Percentiles rank a stretch among this genome's conserved stretches.
Conservation (phyloP, 176 grass and related monocot genomes). For the Microstegium vimineum region DNA sequence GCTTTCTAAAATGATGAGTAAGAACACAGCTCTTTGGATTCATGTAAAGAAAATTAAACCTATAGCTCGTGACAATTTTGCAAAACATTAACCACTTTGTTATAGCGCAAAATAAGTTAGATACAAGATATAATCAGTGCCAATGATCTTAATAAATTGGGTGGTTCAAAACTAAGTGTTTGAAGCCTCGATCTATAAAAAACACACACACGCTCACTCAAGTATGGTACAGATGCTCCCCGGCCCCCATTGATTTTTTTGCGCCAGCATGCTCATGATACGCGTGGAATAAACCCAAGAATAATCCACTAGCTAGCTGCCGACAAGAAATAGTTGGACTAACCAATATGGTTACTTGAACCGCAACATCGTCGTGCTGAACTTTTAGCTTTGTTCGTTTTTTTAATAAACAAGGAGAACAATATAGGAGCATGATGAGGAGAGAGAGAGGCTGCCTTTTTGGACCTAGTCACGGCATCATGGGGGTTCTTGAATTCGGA, state of each 20-base stretch:
- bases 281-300: neutral
- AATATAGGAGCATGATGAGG: neutral
- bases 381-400: neutral
- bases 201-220: neutral
- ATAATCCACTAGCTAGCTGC: conserved; percentile 23
- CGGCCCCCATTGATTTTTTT: neutral
- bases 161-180: neutral
- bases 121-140: neutral
- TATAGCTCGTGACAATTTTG: neutral
- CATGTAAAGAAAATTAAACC: neutral
- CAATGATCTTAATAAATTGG: neutral
- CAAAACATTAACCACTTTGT: neutral
- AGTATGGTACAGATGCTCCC: neutral
- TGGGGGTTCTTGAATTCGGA: conserved; percentile 5
- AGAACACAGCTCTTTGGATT: neutral
- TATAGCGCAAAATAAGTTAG: neutral
- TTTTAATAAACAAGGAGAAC: neutral
- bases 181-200: neutral
- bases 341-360: conserved; percentile 21
- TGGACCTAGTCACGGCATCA: conserved; percentile 7
- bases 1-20: neutral
- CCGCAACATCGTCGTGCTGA: neutral
- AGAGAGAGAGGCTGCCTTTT: neutral
- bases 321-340: conserved; percentile 27
- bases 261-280: neutral